Evolutionary conservation across 2,329 filamentous ascomycete species (phyloP).

Genomic region (Botrytis fabae): DNA sequence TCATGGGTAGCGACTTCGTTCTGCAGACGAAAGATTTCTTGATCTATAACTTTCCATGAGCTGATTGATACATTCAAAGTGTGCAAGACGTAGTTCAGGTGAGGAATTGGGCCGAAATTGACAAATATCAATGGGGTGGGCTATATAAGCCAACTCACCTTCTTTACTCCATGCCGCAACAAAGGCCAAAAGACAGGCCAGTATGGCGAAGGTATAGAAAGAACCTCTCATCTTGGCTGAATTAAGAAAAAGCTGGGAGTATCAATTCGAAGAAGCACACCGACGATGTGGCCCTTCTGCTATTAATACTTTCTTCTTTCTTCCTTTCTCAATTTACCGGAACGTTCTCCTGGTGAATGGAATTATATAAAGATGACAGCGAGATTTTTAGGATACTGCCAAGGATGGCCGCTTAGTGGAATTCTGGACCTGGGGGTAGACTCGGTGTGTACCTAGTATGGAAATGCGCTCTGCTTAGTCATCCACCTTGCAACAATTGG

Average conservation of each 20-base stretch:
- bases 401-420: not conserved
- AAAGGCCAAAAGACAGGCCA: conserved; percentile 36
- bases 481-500: not conserved
- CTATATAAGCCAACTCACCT: conserved; percentile 34
- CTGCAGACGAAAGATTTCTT: conserved; percentile 94
- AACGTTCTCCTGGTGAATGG: not conserved
- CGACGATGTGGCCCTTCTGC: not conserved
- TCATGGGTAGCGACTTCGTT: conserved; percentile 80
- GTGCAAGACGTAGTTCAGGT: not conserved
- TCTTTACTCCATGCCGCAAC: conserved; percentile 44
- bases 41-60: conserved; percentile 59
- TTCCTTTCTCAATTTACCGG: not conserved
- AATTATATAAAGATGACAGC: conserved; percentile 13
- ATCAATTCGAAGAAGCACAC: conserved; percentile 28
- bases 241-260: conserved; percentile 26
- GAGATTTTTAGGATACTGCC: not conserved
- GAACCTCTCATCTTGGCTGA: conserved; percentile 40
- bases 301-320: not conserved
- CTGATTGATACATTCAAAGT: conserved; percentile 21
- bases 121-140: not conserved
- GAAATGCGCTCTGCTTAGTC: not conserved
- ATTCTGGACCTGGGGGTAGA: not conserved
- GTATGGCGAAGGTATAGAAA: conserved; percentile 36
- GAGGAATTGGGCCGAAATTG: conserved; percentile 19
- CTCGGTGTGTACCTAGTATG: no score